Conservation (phyloP, 2,329 filamentous ascomycete genomes). For the Clonostachys sp. region DNA sequence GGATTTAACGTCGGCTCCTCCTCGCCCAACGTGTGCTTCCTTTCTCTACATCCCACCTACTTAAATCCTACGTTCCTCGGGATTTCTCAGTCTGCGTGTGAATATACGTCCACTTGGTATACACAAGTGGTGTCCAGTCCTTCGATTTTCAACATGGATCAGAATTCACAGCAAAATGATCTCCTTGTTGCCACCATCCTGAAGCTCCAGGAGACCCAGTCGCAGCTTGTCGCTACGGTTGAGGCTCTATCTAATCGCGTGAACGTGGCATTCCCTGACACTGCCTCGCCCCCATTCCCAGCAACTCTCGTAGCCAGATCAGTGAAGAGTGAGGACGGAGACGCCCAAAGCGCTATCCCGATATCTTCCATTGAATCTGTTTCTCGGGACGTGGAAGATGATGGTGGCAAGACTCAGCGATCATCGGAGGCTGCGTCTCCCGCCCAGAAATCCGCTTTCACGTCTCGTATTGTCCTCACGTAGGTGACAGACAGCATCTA, state of each 20-base stretch:
- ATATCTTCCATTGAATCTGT: neutral
- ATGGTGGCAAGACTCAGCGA: neutral
- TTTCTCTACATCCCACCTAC: too few relatives aligned
- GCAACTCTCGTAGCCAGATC: neutral
- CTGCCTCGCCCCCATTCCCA: neutral
- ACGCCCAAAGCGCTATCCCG: neutral
- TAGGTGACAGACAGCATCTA: constrained; percentile 10
- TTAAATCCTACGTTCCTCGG: too few relatives aligned
- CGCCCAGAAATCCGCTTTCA: constrained; percentile 37
- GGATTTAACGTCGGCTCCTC: too few relatives aligned
- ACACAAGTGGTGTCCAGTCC: too few relatives aligned
- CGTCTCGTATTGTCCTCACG: constrained; percentile 53
- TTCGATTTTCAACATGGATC: constrained; percentile 1
- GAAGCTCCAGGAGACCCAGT: constrained; percentile 35
- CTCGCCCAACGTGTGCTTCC: too few relatives aligned
- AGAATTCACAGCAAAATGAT: constrained; percentile 1
- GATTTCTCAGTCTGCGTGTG: too few relatives aligned
- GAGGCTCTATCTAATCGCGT: constrained; percentile 28
- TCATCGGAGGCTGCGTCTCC: constrained; percentile 14
- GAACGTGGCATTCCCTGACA: constrained; percentile 1
- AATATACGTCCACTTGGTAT: too few relatives aligned
- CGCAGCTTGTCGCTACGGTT: constrained; percentile 31
- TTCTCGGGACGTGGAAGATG: neutral
- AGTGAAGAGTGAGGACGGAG: neutral
- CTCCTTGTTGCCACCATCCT: constrained; percentile 21